Percentiles rank a stretch among this genome's conserved stretches.
phyloP scores from a whole-genome alignment of 2,329 filamentous ascomycete genomes.

The Lithohypha guttulata region DNA sequence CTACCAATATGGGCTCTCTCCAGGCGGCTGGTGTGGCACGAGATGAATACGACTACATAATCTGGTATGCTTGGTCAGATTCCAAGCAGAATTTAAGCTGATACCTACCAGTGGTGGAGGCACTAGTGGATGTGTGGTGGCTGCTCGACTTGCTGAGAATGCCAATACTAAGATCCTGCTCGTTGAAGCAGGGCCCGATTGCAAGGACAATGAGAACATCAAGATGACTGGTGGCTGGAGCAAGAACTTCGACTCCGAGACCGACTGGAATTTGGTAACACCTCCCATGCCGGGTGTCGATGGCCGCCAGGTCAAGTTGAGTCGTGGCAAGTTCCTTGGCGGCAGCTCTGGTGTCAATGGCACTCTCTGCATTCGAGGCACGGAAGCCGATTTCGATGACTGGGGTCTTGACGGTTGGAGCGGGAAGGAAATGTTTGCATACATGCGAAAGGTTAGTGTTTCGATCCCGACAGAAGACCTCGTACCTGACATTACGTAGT shows the following conservation, averaged over 20 bases:
- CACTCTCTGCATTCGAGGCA: constrained; percentile 34
- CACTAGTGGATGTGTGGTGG: constrained; percentile 40
- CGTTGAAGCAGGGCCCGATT: constrained; percentile 40
- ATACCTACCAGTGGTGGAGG: constrained; percentile 29
- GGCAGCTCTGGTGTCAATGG: constrained; percentile 36
- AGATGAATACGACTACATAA: constrained; percentile 23
- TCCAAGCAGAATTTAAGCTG: neutral
- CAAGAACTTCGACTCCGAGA: constrained; percentile 33
- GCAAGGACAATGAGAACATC: constrained; percentile 34
- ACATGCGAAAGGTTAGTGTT: constrained; percentile 45
- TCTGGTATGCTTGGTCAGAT: constrained; percentile 18
- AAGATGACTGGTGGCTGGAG: constrained; percentile 36
- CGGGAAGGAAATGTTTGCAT: constrained; percentile 47
- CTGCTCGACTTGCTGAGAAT: constrained; percentile 38
- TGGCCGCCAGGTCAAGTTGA: constrained; percentile 33
- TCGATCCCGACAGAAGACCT: too few species aligned
- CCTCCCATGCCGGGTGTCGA: constrained; percentile 31
- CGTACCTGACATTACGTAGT: constrained; percentile 29
- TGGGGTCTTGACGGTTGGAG: constrained; percentile 44
- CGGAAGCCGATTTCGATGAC: constrained; percentile 41
- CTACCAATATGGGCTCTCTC: too few species aligned
- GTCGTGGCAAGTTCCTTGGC: constrained; percentile 34
- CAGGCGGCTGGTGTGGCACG: too few species aligned
- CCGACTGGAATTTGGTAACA: constrained; percentile 37
- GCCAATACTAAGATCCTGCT: constrained; percentile 32